Percentiles rank a stretch among this genome's conserved stretches.
These are phyloP conservation scores for Panellus pusillus DNA, from an alignment of 768 basidiomycete species.

Conservation along the genomic window DNA sequence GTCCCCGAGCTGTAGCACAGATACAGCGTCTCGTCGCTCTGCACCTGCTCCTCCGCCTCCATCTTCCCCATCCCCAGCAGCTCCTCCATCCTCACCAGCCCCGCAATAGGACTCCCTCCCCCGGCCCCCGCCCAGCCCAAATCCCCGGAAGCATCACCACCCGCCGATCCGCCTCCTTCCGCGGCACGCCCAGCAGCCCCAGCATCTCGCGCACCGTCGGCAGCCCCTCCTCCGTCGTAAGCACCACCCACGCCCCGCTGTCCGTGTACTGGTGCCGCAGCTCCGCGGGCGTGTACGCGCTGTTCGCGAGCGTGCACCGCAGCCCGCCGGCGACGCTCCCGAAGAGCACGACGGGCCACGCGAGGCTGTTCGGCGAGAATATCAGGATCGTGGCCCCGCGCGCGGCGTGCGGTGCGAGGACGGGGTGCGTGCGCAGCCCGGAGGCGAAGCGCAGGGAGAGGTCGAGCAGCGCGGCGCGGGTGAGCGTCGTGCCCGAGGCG, in stretches of 20 bases:
- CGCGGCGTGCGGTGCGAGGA: conserved; percentile 26
- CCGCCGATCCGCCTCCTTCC: conserved; percentile 15
- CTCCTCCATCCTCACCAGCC: conserved; percentile 14
- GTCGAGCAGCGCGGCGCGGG: conserved; percentile 44
- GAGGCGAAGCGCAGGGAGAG: conserved; percentile 46
- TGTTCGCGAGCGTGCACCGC: conserved; percentile 54
- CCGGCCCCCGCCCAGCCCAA: conserved; percentile 14
- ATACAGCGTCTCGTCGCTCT: conserved; percentile 26
- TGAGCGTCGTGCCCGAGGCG: conserved; percentile 42
- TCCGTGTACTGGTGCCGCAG: conserved; percentile 56
- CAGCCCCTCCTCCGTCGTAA: conserved; percentile 47
- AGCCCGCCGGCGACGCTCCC: conserved; percentile 50
- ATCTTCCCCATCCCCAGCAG: conserved; percentile 19
- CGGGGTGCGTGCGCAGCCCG: conserved; percentile 39
- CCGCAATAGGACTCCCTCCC: background rate
- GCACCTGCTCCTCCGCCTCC: conserved; percentile 24
- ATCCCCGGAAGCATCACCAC: conserved; percentile 8
- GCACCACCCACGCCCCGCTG: conserved; percentile 45
- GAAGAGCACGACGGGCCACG: conserved; percentile 49
- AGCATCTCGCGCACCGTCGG: conserved; percentile 24
- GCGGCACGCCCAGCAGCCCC: conserved; percentile 9
- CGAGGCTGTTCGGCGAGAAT: conserved; percentile 54
- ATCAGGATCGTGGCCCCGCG: conserved; percentile 48
- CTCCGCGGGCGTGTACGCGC: conserved; percentile 50
- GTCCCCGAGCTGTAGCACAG: conserved; percentile 46